Evolutionary conservation across 371 early-diverging fungal genomes (phyloP), one percentile per base, ranked within the genome.

Genomic region (Lichtheimia ramosa): DNA sequence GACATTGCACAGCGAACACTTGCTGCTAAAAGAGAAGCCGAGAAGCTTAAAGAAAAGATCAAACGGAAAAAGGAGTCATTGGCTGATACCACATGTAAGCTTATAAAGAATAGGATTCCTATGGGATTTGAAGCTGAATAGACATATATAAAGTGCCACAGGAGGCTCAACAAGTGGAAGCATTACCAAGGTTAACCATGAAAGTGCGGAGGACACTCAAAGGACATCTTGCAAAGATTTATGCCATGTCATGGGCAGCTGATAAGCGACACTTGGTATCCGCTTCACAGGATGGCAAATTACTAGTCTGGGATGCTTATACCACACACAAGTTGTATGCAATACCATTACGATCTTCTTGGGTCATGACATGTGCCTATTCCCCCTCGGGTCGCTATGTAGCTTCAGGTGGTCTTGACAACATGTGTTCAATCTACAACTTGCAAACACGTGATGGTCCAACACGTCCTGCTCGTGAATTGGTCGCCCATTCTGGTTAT

Each of bases 331-430:
- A 99, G 78, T 86, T 96, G 42, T 92, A 94, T 69, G 98, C 98
- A 28, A 97, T 99, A 69, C 97, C 98, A 15, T 76, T 99, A 54
- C 89, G 95, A 23, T 97, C 98, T 0, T 95, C 97, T 7, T 99
- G 99, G 99, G 99, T 99, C 56, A 99, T 99, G 99, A 97, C 98
- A 28, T 96, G 96, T 68, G 98, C 99, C 0, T 99, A 96, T 69
- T 92, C 97, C 16, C 98, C 98, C 5, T 93, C 94, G n/a, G 96
- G 98, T 15, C 90, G 91, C 73, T 92, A 90, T 73, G 98, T 99
- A n/a, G 99, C 99, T 46, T 99, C 97, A 70, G 99, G 99, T 66
- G 99, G 99, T 69, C 85, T 98, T 39, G 99, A 98, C 79, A 98
- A 98, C 73, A 88, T 97, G 64, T 97, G 98, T 77, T 95, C 96